A percentile compares a stretch with the other conserved stretches of the same genome.
Conservation (phyloP, 23 red algal genomes). For the Gracilaria gracilis region DNA sequence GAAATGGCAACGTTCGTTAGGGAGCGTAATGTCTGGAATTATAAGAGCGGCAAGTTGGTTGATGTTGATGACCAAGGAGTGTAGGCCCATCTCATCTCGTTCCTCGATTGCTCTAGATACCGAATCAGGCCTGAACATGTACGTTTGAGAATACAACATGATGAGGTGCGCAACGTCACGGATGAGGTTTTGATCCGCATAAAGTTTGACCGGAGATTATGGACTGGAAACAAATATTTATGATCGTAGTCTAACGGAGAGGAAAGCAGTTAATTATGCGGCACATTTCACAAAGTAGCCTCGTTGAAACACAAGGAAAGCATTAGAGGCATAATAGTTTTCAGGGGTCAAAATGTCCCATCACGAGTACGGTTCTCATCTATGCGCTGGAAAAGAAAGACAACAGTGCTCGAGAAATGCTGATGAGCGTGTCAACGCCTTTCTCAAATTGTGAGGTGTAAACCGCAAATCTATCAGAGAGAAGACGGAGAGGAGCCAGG, state of each 20-base stretch:
- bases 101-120: too few species aligned
- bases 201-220: too few species aligned
- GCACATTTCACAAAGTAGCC: neutral
- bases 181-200: too few species aligned
- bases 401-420: neutral
- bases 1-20: too few species aligned
- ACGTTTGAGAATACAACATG: too few species aligned
- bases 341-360: neutral
- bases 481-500: slow-evolving; percentile 61
- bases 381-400: neutral
- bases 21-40: too few species aligned
- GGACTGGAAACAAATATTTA: slow-evolving; percentile 8
- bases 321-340: neutral
- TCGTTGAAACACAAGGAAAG: neutral
- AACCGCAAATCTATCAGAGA: slow-evolving; percentile 38
- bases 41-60: too few species aligned
- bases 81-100: too few species aligned
- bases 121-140: too few species aligned
- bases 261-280: neutral
- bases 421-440: slow-evolving; percentile 35
- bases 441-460: slow-evolving; percentile 34
- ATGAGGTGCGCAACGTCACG: too few species aligned
- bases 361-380: neutral
- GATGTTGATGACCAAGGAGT: too few species aligned
- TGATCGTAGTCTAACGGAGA: neutral